Base-by-base conservation (phyloP, 345 rosid genomes). In the Firmiana major region DNA sequence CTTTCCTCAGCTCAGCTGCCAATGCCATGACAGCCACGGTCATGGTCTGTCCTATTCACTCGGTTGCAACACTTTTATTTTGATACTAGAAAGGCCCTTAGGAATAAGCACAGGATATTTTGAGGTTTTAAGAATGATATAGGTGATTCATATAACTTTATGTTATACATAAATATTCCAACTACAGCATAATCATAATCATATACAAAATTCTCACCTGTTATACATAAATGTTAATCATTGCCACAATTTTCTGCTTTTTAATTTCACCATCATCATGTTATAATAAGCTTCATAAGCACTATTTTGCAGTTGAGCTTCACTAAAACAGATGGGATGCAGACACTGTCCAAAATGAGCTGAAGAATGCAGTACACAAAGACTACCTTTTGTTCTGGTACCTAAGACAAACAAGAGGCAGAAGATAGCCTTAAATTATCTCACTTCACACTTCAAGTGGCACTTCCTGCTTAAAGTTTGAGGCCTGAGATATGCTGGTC, bases 381-480 rank as follows among this genome's bases (percentile, higher is more conserved):
- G 60, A 28, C 59, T 31, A 49, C 58, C 16, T 51, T 34, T 19
- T 31, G 60, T 49, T 17, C 45, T 4, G 13, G 22, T 7, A 70
- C 21, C 74, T 31, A 9, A 2, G 22, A 74, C 17, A 42, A 15
- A 15, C 3, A 17, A 58, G 38, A 22, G 26, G 59, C 49, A 75
- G 49, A 58, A 38, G 65, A 28, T 45, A 38, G 58, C 59, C 74
- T 63, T 15, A 19, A 34, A 57, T 62, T 36, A 40, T 17, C 40
- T 9, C 1, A 15, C 62, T 57, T 81, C 51, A 81, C 40, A 24
- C 81, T 53, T 74, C 54, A 19, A 66, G 64, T 13, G 79, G 28
- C 31, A 80, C 79, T 73, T 80, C 64, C 79, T 83, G 78, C 73
- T 81, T 72, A 26, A 73, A 22, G 76, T 83, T 78, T 22, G 88